Evolutionary conservation across 1,284 basidiomycete genomes (phyloP).

Genomic region (Marasmius fiardii): DNA sequence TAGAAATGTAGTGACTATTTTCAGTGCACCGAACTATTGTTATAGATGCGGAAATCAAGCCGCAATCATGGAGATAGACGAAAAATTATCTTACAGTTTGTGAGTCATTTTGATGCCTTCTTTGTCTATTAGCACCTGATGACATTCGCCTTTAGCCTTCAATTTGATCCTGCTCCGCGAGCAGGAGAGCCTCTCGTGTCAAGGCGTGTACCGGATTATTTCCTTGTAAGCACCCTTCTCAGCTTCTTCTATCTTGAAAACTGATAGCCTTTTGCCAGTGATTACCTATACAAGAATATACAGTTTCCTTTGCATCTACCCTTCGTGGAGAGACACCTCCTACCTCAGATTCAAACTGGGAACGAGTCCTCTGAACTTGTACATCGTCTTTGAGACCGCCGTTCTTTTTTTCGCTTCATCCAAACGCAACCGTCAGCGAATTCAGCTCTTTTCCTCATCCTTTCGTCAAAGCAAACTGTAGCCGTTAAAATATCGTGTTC

Average conservation of each 20-base stretch:
- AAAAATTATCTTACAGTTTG: slow-evolving; percentile 96
- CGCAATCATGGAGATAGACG: slow-evolving; percentile 99
- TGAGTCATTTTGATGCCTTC: slow-evolving; percentile 35
- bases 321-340: not conserved
- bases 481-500: no score
- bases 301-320: not conserved
- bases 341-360: not conserved
- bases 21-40: slow-evolving; percentile 99
- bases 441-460: no score
- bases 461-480: no score
- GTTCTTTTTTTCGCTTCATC: not conserved
- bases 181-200: slow-evolving; percentile 98
- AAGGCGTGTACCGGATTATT: slow-evolving; percentile 97
- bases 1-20: slow-evolving; percentile 99
- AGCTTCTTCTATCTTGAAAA: no score
- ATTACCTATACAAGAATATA: slow-evolving; percentile 4
- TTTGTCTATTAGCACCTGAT: slow-evolving; percentile 3
- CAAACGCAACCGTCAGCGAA: no score
- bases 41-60: slow-evolving; percentile 99
- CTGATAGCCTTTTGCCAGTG: not conserved
- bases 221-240: slow-evolving; percentile 60
- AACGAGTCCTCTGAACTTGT: not conserved
- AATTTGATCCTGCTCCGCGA: slow-evolving; percentile 98
- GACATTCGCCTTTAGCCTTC: slow-evolving; percentile 64
- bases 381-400: not conserved